Base-by-base conservation (phyloP, 2,329 filamentous ascomycete species). In the Ophiostoma quercus region DNA sequence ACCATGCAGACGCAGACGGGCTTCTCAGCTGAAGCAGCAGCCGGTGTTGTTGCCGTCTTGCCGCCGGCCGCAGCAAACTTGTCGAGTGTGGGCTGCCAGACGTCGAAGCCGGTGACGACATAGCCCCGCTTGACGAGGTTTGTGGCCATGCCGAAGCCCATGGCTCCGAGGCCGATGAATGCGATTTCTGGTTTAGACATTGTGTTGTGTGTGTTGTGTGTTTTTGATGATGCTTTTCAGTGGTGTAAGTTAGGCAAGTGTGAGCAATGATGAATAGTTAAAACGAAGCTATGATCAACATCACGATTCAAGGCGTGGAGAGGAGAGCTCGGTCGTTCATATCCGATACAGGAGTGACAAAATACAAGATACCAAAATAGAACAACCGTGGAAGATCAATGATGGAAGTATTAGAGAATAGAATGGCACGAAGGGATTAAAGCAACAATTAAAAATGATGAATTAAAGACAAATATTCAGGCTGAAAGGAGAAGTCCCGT, bases 141-240 rank as follows among this genome's bases (percentile, higher is more conserved):
- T 71, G 86, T 90, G 73, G 90, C 90, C 90, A 93, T 92, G 76
- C 90, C 90, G 77, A 92, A 90, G 76, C 90, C 90, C 90, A 92
- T 92, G 79, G 90, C 90, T 70, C 90, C 90, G 2, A 93, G 88
- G 81, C 90, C 90, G 73, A 90, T 88, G 79, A 92, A 92, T 73
- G 87, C 85, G 69, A 91, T 74, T 3, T 78, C 76, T 3, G 78
- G 77, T 72, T 81, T 82, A 7, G 77, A 71, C 74, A 78, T 79
- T 69, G 67, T 75, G 63, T 34, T 34, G 12, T 51, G 12, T 51
- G 11, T 54, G 25, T 7, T 25, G 12, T n/a, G 60, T 32, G n/a
- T 16, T 57, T n/a, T 57, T 9, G 3, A 25, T 57, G 51, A 25
- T n/a, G 3, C 2, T 47, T 47, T n/a, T 47, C 8, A 19, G 16